Base-by-base conservation (phyloP, 169 alveolate genomes). In the Cyclospora cayetanensis region DNA sequence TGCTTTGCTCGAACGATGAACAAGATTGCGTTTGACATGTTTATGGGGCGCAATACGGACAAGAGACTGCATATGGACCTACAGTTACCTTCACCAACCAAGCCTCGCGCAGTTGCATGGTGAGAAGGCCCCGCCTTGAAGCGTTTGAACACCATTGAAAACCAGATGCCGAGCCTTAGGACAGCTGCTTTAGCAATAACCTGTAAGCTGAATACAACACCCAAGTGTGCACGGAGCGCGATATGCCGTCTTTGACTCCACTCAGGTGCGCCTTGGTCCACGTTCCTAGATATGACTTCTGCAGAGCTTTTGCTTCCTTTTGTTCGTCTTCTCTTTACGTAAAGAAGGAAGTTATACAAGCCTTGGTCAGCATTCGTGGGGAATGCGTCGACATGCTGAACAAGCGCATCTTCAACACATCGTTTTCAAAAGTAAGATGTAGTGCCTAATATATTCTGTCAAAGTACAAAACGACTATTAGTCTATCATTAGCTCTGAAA, bases 1-100 rank as follows among this genome's bases (percentile, higher is more conserved):
- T 97, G 95, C 92, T 97, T 96, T 82, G 96, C 97, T 31, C 95
- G 99, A 79, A 97, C 99, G 12, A 97, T 97, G 97, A 97, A 97
- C 82, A 97, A 96, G 92, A 97, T 97, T 65, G 97, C 97, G 46
- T 96, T 97, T 87, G 98, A 97, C 91, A 96, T 96, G 90, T 95
- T 94, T 84, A 83, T 95, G 86, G 95, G 91, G 29, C 95, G 96
- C 25, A 92, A 90, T 50, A 95, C 93, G 37, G 95, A 94, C 80
- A 93, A 93, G 77, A 88, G 90, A 43, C 91, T 96, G 85, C 94
- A 93, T 25, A 96, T 93, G 60, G 96, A 97, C 93, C 90, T 97
- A 46, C 96, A 92, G 50, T 94, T 97, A 37, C 98, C 98, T 46
- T 96, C 97, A n/a, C 27, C 42, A 1, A 43, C 82, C 43, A 83